Conservation (phyloP, 331 rosid species). For the Arachis monticola region DNA sequence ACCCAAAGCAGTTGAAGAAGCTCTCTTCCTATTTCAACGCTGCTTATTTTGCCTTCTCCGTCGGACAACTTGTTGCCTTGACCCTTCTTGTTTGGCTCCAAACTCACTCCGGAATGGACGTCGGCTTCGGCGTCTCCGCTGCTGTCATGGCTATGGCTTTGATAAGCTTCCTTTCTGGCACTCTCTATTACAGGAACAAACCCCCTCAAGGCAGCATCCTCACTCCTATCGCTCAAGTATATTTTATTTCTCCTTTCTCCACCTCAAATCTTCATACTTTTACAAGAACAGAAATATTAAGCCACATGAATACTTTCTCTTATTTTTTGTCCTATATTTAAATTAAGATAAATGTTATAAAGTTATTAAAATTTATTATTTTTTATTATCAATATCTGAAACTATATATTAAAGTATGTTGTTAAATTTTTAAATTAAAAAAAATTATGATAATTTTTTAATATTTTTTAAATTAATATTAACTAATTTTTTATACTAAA, state of each 20-base stretch:
- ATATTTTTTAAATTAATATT: too few relatives aligned
- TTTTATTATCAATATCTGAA: too few relatives aligned
- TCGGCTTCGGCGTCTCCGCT: conserved; percentile 91
- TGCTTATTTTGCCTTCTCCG: conserved; percentile 85
- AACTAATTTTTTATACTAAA: too few relatives aligned
- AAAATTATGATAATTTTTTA: too few relatives aligned
- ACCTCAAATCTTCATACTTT: too few relatives aligned
- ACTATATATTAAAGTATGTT: too few relatives aligned
- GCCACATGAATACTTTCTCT: too few relatives aligned
- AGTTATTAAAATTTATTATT: too few relatives aligned
- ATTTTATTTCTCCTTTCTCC: background rate
- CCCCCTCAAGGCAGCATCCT: conserved; percentile 88
- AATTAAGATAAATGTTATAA: too few relatives aligned
- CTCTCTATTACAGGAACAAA: conserved; percentile 76
- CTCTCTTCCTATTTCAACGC: conserved; percentile 88
- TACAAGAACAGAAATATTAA: too few relatives aligned
- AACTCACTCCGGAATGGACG: conserved; percentile 98
- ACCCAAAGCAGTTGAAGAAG: conserved; percentile 53
- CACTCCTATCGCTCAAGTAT: conserved; percentile 84
- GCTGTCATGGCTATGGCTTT: conserved; percentile 89
- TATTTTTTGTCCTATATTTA: too few relatives aligned
- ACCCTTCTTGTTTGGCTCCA: conserved; percentile 91
- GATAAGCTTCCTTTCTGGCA: conserved; percentile 69
- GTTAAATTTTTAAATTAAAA: too few relatives aligned
- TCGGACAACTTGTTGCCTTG: conserved; percentile 84